Base-by-base conservation (phyloP, 768 basidiomycete species). In the Kwoniella pini region DNA sequence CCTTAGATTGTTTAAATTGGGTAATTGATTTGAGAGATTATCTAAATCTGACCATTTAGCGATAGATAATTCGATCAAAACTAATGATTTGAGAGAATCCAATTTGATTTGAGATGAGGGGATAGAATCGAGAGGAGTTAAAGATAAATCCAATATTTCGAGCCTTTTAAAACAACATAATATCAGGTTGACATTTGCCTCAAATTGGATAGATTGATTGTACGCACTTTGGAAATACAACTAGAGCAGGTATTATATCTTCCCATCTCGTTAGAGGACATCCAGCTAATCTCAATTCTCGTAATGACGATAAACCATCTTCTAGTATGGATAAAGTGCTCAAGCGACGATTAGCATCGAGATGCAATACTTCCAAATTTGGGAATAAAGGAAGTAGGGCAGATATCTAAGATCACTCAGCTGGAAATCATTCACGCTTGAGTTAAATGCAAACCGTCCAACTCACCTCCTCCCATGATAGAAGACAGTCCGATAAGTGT, bases 381-480 rank as follows among this genome's bases (percentile, higher is more conserved):
- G 65, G 63, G 50, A 72, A 58, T 2, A 59, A 17, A 13, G 21
- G 17, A 7, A 53, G 3, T 10, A 62, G 27, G 2, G 5, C 2
- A 15, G 22, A 53, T 7, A 42, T 28, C 66, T 63, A 46, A 26
- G 33, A 36, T 15, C 7, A 39, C 1, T 40, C 22, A 51, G 5
- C 60, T 45, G 57, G 26, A 28, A 42, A 6, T 46, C 36, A n/a
- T 54, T 12, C 15, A 17, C 30, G 12, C 4, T 13, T 51, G 44
- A 7, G 9, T 46, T 22, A 22, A 9, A 9, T 24, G 44, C 9
- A 9, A 6, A 40, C 19, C 30, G n/a, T 12, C 15, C 30, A 30
- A 61, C 72, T 46, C 22, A 76, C 74, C 39, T 77, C 71, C 33
- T 57, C 49, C 74, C 74, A 75, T 5, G 60, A 49, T 5, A 74